Conservation (phyloP, 2,329 filamentous ascomycete genomes). For the Phaeosphaeria sp. region DNA sequence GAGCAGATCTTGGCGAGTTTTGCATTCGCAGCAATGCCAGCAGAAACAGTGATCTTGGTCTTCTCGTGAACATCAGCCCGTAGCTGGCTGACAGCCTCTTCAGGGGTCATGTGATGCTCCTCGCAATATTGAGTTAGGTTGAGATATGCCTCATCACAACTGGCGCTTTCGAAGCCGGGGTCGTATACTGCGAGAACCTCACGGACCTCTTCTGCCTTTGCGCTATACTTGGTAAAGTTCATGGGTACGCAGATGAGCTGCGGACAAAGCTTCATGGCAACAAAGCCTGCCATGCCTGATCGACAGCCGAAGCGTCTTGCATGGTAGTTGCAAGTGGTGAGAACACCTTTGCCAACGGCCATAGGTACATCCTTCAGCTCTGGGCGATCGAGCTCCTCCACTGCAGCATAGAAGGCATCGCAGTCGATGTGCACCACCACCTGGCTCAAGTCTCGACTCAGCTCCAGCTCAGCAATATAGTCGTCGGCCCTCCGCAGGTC, state of each 20-base stretch:
- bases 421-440: slow-evolving; percentile 91
- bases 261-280: slow-evolving; percentile 92
- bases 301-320: slow-evolving; percentile 89
- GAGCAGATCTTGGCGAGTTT: slow-evolving; percentile 95
- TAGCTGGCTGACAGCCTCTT: slow-evolving; percentile 78
- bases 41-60: slow-evolving; percentile 86
- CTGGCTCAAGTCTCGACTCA: slow-evolving; percentile 80
- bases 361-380: slow-evolving; percentile 88
- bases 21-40: slow-evolving; percentile 91
- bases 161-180: slow-evolving; percentile 87
- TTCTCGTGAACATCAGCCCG: slow-evolving; percentile 76
- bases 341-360: slow-evolving; percentile 79
- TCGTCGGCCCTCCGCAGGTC: slow-evolving; percentile 81
- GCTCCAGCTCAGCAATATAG: slow-evolving; percentile 79
- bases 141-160: slow-evolving; percentile 94
- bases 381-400: slow-evolving; percentile 77
- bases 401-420: slow-evolving; percentile 96
- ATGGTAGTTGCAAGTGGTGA: slow-evolving; percentile 83
- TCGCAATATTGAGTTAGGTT: slow-evolving; percentile 88
- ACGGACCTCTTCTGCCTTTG: slow-evolving; percentile 88
- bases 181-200: slow-evolving; percentile 87
- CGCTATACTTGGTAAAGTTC: slow-evolving; percentile 89
- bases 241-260: slow-evolving; percentile 80
- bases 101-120: slow-evolving; percentile 70
- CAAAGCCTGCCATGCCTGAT: slow-evolving; percentile 95